A percentile compares a stretch with the other conserved stretches of the same genome.
These are phyloP conservation scores for Chlorella variabilis DNA, from an alignment of 163 green algal genomes.

Conservation along the genomic window DNA sequence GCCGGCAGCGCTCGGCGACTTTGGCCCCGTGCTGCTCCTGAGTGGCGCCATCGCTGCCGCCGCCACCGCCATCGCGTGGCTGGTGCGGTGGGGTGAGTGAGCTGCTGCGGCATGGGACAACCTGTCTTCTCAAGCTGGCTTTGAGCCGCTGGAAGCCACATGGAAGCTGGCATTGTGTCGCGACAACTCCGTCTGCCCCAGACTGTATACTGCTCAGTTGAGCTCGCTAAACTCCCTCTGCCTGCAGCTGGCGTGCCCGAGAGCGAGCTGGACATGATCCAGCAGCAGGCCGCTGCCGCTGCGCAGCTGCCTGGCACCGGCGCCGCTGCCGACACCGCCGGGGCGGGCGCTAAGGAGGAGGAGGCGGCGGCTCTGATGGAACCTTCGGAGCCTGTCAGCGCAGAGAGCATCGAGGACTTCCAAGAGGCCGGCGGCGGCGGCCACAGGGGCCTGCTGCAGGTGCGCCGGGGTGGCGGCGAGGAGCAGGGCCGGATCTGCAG, in stretches of 20 bases:
- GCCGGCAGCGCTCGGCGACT: conserved; percentile 30
- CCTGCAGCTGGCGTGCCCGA: background rate
- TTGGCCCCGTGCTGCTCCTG: conserved; percentile 11
- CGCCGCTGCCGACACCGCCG: background rate
- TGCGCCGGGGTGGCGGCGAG: background rate
- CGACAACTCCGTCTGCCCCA: too few species aligned
- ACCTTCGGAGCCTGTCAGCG: background rate
- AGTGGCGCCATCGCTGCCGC: background rate
- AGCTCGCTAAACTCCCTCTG: too few species aligned
- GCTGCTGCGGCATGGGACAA: background rate
- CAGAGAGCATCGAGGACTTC: conserved; percentile 3
- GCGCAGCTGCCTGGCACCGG: background rate
- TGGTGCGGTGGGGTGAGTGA: background rate
- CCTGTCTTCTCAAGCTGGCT: background rate
- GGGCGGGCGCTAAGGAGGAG: too few species aligned
- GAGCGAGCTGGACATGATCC: background rate
- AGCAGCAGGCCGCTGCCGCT: background rate
- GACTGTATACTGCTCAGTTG: too few species aligned
- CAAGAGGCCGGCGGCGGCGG: background rate
- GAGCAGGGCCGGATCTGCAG: too few species aligned
- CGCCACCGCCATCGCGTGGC: background rate
- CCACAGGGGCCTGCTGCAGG: conserved; percentile 4
- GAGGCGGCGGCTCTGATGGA: background rate
- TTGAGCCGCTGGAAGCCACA: too few species aligned
- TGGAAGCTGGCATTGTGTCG: too few species aligned